A percentile compares a stretch with the other conserved stretches of the same genome.
Evolutionary conservation across 139 green algal species (phyloP).

Genomic region (Chlorella sp.): DNA sequence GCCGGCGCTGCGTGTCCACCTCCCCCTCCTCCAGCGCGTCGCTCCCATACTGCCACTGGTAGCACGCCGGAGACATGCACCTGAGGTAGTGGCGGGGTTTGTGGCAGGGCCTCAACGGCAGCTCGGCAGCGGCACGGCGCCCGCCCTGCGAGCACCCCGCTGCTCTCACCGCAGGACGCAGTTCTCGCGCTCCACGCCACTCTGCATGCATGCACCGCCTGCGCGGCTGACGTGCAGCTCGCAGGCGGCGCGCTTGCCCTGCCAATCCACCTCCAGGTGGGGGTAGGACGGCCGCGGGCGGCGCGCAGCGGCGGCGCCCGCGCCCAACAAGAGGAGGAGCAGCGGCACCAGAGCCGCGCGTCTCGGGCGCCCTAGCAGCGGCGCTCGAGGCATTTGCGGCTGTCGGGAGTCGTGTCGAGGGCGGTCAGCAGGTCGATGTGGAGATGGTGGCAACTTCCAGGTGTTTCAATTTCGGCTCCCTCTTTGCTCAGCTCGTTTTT

Average conservation of each 20-base stretch:
- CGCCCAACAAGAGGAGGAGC: too few species aligned
- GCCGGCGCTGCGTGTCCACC: neutral
- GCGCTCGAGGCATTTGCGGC: too few species aligned
- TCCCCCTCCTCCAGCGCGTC: constrained; percentile 11
- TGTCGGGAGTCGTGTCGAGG: too few species aligned
- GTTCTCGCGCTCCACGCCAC: neutral
- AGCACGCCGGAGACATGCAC: constrained; percentile 6
- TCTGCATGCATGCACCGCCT: neutral
- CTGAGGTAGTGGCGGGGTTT: neutral
- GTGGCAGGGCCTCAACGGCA: neutral
- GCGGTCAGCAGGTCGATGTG: too few species aligned
- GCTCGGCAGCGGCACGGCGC: neutral
- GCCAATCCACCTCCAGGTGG: neutral
- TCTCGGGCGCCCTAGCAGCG: too few species aligned
- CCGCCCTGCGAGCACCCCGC: neutral
- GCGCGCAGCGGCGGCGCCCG: neutral
- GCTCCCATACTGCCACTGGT: neutral
- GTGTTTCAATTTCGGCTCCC: too few species aligned
- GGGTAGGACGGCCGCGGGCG: neutral
- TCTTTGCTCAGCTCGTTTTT: too few species aligned
- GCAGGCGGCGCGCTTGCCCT: neutral
- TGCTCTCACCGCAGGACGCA: neutral
- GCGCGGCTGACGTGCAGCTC: too few species aligned
- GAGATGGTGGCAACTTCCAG: too few species aligned
- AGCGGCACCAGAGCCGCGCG: too few species aligned